Percentiles rank a stretch among this genome's conserved stretches.
phyloP scores from a whole-genome alignment of 2,329 filamentous ascomycete species.

The Penicillium sp. region DNA sequence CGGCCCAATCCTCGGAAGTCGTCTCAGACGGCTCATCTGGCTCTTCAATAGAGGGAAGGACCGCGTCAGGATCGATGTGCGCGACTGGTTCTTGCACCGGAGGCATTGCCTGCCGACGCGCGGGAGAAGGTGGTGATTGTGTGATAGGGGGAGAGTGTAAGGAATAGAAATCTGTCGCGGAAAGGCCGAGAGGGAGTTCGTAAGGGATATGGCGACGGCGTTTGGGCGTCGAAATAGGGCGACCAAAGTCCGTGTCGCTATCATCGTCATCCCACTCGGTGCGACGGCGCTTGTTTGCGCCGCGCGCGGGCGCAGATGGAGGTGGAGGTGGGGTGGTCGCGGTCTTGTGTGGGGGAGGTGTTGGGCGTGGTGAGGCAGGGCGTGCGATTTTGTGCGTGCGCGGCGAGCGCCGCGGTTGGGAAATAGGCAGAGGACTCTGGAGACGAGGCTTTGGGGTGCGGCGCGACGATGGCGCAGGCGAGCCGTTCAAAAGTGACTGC shows the following conservation, averaged over 20 bases:
- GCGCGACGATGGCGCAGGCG: slow-evolving; percentile 44
- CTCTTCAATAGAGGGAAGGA: slow-evolving; percentile 44
- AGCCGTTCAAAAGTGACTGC: slow-evolving; percentile 47
- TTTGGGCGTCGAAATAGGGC: slow-evolving; percentile 50
- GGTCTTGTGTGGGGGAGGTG: slow-evolving; percentile 23
- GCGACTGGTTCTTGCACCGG: slow-evolving; percentile 18
- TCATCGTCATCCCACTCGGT: slow-evolving; percentile 32
- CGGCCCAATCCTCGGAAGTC: slow-evolving; percentile 38
- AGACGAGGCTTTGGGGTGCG: slow-evolving; percentile 42
- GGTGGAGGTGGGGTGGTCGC: slow-evolving; percentile 27
- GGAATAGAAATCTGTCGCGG: slow-evolving; percentile 49
- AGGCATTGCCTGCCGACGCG: slow-evolving; percentile 17
- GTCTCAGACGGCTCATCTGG: slow-evolving; percentile 24
- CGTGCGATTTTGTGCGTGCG: slow-evolving; percentile 35
- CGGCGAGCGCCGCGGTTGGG: slow-evolving; percentile 32
- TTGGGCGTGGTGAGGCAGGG: slow-evolving; percentile 27
- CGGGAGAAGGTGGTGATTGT: slow-evolving; percentile 37
- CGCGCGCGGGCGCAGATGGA: slow-evolving; percentile 36
- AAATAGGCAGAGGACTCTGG: slow-evolving; percentile 45
- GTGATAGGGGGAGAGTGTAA: slow-evolving; percentile 42
- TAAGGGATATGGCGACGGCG: slow-evolving; percentile 47
- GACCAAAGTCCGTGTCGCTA: slow-evolving; percentile 18
- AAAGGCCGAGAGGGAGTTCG: slow-evolving; percentile 50
- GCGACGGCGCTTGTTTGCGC: slow-evolving; percentile 47
- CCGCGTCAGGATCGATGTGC: slow-evolving; percentile 36